Base-by-base conservation (phyloP, 1,284 basidiomycete genomes). In the Crucibulum cyathiforme region DNA sequence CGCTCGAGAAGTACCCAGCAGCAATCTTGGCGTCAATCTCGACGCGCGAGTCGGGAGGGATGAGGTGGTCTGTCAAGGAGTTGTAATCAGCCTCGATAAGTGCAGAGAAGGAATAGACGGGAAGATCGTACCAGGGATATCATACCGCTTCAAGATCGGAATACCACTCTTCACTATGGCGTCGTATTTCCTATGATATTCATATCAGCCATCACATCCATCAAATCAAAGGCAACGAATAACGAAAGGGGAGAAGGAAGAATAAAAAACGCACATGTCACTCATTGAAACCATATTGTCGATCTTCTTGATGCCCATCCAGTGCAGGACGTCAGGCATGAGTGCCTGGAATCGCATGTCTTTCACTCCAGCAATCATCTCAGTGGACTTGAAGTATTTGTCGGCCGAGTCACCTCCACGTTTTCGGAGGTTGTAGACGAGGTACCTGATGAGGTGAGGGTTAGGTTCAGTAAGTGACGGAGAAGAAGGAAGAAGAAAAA, bases 21-120 rank as follows among this genome's bases (percentile, higher is more conserved):
- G 94, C 93, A 69, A 98, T 98, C 87, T 95, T 96, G 34, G 94
- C 94, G 66, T 96, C 93, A 64, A 96, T 96, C 80, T 96, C 95
- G 17, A 97, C 95, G n/a, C 88, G 87, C 35, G 92, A 93, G 76
- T 96, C 95, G 43, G 92, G 93, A 0, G 94, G 94, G 61, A 96
- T 93, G 57, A 96, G 86, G 66, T 96, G 85, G 49, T 93, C 88
- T 83, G 65, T 34, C 17, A 31, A 39, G 6, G n/a, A n/a, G 24
- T 24, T 3, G 39, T 65, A 15, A 5, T 49, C n/a, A n/a, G n/a
- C n/a, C n/a, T n/a, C n/a, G n/a, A n/a, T n/a, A n/a, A n/a, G n/a
- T n/a, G n/a, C n/a, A n/a, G n/a, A n/a, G 15, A 36, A 43, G 34
- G 13, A 54, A 54, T n/a, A 54, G 36, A 36, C 9, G 17, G n/a